Base-by-base conservation (phyloP, 2,329 filamentous ascomycete species). In the Intubia oerlemansii region DNA sequence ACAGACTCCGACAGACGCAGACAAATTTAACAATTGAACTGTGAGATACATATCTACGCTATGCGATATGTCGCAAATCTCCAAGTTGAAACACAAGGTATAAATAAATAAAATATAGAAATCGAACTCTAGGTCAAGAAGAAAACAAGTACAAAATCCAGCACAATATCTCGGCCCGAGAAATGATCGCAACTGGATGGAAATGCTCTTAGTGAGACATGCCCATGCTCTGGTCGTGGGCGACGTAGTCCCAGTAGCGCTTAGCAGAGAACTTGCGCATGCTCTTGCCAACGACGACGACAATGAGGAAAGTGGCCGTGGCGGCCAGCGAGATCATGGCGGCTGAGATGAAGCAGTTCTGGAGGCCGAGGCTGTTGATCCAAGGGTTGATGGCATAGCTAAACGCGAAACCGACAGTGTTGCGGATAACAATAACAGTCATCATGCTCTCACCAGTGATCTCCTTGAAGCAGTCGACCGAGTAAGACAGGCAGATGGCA, bases 401-500 rank as follows among this genome's bases (percentile, higher is more conserved):
- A 27, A 47, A 38, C 25, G 31, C 42, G 24, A 45, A 45, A 10
- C 38, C 38, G 12, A 45, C 33, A 9, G 36, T 38, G 34, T 44
- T 43, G 19, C 42, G 40, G 25, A 44, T 36, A 16, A 45, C 25
- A 17, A 44, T 44, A 25, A 45, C 28, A 7, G 37, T 25, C 4
- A 34, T 36, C 4, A 35, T 40, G 4, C 36, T 29, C 17, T 41
- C 36, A 20, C 39, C 41, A 17, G 30, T 35, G 15, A 44, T 41
- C 7, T 43, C 43, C 39, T 46, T 44, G 40, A 40, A 57, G 31
- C 46, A 50, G 39, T 56, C 53, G 23, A 56, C 49, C 30, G 45
- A 43, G 33, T 57, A 57, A 6, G 47, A 45, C n/a, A 56, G 42
- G 24, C 44, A 46, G 10, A 54, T 35, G 15, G 46, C 47, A 9